phyloP scores from a whole-genome alignment of 495 filamentous ascomycete species.

The Paragyromitra xinjiangensis region DNA sequence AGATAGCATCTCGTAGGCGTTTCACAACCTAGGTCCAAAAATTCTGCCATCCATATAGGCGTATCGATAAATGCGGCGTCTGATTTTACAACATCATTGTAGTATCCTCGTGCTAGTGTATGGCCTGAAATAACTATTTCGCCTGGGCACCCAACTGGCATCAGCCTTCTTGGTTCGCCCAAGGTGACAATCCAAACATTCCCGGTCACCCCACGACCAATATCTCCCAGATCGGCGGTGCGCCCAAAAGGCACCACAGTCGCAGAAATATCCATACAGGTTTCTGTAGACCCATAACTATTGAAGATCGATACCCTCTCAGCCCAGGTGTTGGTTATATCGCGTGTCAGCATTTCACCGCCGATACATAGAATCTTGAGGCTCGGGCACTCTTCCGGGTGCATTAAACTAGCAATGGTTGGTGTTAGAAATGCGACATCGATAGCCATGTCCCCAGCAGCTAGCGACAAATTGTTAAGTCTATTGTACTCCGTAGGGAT shows the following conservation, averaged over 20 bases:
- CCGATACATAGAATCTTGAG: slow-evolving; percentile 60
- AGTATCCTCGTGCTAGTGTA: slow-evolving; percentile 40
- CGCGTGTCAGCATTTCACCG: slow-evolving; percentile 58
- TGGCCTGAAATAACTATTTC: slow-evolving; percentile 65
- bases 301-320: slow-evolving; percentile 50
- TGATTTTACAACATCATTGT: slow-evolving; percentile 62
- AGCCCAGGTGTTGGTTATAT: slow-evolving; percentile 56
- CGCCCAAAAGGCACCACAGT: slow-evolving; percentile 36
- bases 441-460: slow-evolving; percentile 45
- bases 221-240: slow-evolving; percentile 36
- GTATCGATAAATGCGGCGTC: slow-evolving; percentile 62
- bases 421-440: slow-evolving; percentile 62
- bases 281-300: slow-evolving; percentile 64
- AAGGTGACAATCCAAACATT: slow-evolving; percentile 67
- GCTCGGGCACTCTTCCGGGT: slow-evolving; percentile 60
- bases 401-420: slow-evolving; percentile 64
- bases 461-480: slow-evolving; percentile 52
- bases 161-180: slow-evolving; percentile 61
- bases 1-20: slow-evolving; percentile 62
- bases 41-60: slow-evolving; percentile 60
- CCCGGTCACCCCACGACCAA: slow-evolving; percentile 64
- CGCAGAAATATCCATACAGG: slow-evolving; percentile 54
- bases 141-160: slow-evolving; percentile 68
- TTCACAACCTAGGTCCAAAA: slow-evolving; percentile 58
- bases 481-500: slow-evolving; percentile 69